Base-by-base conservation (phyloP, 1,139 yeast species). In the Sugiyamaella japonica region DNA sequence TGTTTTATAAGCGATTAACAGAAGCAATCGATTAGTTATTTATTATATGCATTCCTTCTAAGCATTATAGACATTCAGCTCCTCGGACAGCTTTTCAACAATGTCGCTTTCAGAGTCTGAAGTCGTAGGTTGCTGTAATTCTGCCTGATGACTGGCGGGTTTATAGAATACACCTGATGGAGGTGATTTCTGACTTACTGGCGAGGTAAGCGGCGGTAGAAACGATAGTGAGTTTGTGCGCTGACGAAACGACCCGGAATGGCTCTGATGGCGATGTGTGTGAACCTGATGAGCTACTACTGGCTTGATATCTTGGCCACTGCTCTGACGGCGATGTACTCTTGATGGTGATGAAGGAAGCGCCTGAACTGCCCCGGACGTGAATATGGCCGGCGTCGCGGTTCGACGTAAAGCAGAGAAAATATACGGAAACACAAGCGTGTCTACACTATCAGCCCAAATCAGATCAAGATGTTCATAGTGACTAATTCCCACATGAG, bases 391-490 rank as follows among this genome's bases (percentile, higher is more conserved):
- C 16, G 40, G 48, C 15, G 40, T 16, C 10, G 39, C 45, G 7
- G 58, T 48, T 50, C 56, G 25, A 20, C 59, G 40, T 42, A 71
- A 59, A 2, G 70, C 68, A 10, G 63, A 56, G 38, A 68, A 57
- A 0, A 88, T 85, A 60, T 82, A 79, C 10, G 78, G 75, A 51
- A 80, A 73, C 8, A 85, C 86, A 45, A 75, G 67, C 2, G 74
- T 72, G 40, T 80, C 80, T 1, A 86, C 86, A 54, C 84, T 81
- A 36, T 76, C 73, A 7, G 97, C 97, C 98, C 98, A 91, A 28
- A 91, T 73, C 62, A 91, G 79, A 67, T 91, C 98, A 57, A 91
- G 74, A 71, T 91, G 98, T 70, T 91, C 98, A 67, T 89, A 84
- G 38, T 71, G 73, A 1, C 72, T 73, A 1, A 86, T 80, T 0